Conservation (phyloP, 805 yeast species). For the Lachancea kluyveri region DNA sequence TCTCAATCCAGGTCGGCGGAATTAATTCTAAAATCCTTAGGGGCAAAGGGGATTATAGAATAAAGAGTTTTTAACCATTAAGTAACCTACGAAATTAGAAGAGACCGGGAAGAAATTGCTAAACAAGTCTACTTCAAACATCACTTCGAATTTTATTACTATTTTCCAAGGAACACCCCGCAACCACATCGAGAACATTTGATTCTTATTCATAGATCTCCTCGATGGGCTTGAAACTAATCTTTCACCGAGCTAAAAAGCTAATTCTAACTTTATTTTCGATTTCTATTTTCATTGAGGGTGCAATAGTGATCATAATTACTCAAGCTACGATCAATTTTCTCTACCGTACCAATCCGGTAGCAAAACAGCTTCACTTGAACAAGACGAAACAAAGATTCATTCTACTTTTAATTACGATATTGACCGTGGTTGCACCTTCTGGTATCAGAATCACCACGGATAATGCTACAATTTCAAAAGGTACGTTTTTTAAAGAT, state of each 20-base stretch:
- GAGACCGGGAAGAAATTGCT: too few species aligned
- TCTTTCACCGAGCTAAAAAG: slow-evolving; percentile 10
- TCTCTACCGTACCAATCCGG: slow-evolving; percentile 29
- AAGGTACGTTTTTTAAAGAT: slow-evolving; percentile 27
- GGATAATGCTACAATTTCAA: slow-evolving; percentile 34
- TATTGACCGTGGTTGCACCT: slow-evolving; percentile 47
- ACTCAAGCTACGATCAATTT: slow-evolving; percentile 39
- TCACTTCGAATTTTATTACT: too few species aligned
- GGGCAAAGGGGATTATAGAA: too few species aligned
- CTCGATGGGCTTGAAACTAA: too few species aligned
- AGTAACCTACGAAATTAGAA: too few species aligned
- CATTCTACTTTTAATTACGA: slow-evolving; percentile 45
- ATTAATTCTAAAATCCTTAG: too few species aligned
- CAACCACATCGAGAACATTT: too few species aligned
- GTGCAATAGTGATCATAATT: slow-evolving; percentile 39
- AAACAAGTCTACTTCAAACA: too few species aligned
- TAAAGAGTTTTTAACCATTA: too few species aligned
- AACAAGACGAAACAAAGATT: slow-evolving; percentile 54
- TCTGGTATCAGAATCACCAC: slow-evolving; percentile 46
- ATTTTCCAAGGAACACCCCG: too few species aligned
- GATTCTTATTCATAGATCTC: too few species aligned
- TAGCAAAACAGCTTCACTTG: slow-evolving; percentile 36
- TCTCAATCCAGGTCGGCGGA: too few species aligned
- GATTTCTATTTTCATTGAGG: slow-evolving; percentile 25
- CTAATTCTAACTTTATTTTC: slow-evolving; percentile 15